Evolutionary conservation across 768 basidiomycete species (phyloP), one percentile per base, ranked within the genome.

Genomic region (Hericium rajendrae): DNA sequence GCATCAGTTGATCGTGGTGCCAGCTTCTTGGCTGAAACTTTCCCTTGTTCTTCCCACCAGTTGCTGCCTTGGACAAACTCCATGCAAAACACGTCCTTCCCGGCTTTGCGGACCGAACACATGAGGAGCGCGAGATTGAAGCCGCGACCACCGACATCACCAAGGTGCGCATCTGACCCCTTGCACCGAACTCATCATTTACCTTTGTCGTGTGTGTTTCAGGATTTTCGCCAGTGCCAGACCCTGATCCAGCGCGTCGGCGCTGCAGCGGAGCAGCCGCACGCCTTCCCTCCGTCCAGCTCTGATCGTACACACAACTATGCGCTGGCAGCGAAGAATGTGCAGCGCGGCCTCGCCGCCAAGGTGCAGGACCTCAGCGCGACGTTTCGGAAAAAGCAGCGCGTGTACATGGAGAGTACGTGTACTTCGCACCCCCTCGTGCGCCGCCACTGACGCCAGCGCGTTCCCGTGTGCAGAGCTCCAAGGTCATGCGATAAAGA

Each of bases 351-450:
- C 20, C 82, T 99, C 54, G 97, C 97, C n/a, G 92, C 90, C 39
- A 93, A 93, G 70, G 83, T 97, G 12, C 97, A 98, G 74, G 91
- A 93, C 64, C 77, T 94, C 54, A 94, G 92, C 65, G 88, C 86
- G 20, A 77, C 84, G 12, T 97, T 99, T 69, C 83, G 97, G 60
- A 97, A 97, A 78, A 98, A 95, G 75, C 97, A 99, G 72, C 85
- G 92, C 59, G 89, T 95, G 37, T 98, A 97, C 71, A 89, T 99
- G 89, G 89, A 97, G 73, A 94, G 97, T 95, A 69, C 72, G 94
- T 80, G 32, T 10, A 32, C 32, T 32, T 32, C 32, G 32, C 32
- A 32, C 32, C 32, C 32, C 32, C 32, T 8, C 32, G 32, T 32
- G 32, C 32, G 32, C 32, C 32, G 32, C 32, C 32, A 32, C 32